These are phyloP conservation scores for Thermothelomyces thermophilus DNA, from an alignment of 2,329 filamentous ascomycete species.

Conservation along the genomic window DNA sequence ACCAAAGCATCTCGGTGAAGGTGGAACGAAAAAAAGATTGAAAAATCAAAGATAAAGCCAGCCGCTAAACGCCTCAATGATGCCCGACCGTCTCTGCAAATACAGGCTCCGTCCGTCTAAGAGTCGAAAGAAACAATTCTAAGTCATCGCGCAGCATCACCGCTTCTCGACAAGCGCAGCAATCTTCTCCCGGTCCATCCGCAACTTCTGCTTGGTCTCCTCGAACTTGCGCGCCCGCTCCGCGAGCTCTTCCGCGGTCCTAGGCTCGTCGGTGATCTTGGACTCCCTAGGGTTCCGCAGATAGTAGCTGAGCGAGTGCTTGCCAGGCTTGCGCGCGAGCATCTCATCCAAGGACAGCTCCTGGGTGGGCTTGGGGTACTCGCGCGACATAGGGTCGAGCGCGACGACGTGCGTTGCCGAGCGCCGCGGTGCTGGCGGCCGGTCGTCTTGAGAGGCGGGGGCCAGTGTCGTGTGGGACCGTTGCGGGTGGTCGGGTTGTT, in stretches of 20 bases:
- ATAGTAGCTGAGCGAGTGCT: slow-evolving; percentile 36
- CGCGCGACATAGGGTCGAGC: slow-evolving; percentile 32
- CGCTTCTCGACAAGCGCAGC: neutral
- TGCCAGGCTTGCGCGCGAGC: slow-evolving; percentile 36
- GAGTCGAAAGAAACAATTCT: too few relatives aligned
- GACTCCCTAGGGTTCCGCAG: slow-evolving; percentile 24
- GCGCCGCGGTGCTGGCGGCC: slow-evolving; percentile 4
- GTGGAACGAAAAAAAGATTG: neutral
- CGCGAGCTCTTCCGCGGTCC: slow-evolving; percentile 23
- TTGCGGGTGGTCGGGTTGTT: neutral
- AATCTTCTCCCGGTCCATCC: slow-evolving; percentile 31
- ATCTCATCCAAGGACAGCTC: slow-evolving; percentile 38
- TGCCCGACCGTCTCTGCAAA: neutral
- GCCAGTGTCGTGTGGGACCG: neutral
- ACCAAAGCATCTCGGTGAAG: neutral
- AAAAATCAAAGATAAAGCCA: too few relatives aligned
- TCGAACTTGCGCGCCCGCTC: slow-evolving; percentile 37
- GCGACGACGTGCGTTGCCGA: slow-evolving; percentile 8
- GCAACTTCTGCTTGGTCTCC: slow-evolving; percentile 42
- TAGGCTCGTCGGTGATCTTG: neutral
- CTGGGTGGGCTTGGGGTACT: slow-evolving; percentile 36
- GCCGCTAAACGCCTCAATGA: neutral
- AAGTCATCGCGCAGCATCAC: neutral
- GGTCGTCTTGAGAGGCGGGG: neutral
- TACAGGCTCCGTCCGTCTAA: neutral